Percentiles rank a stretch among this genome's conserved stretches.
Evolutionary conservation across 345 rosid species (phyloP).

Genomic region (Turritis glabra): DNA sequence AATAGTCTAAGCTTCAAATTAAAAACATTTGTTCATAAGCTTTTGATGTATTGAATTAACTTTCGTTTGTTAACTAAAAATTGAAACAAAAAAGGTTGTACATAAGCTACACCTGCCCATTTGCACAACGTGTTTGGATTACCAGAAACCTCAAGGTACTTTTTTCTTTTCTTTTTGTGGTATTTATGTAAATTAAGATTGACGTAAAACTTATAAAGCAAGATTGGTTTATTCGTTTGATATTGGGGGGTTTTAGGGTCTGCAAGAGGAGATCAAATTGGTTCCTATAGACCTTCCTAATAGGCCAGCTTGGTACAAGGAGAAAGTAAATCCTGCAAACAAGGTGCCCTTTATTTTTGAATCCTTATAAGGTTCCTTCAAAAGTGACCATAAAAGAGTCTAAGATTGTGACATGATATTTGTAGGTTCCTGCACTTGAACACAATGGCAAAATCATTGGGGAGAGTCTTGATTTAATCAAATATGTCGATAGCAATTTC

Average conservation of each 20-base stretch:
- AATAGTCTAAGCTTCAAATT: not conserved
- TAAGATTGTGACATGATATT: not conserved
- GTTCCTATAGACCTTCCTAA: constrained; percentile 66
- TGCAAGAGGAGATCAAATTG: constrained; percentile 75
- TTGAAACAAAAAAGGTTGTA: constrained; percentile 54
- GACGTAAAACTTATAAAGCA: not conserved
- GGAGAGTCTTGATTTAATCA: constrained; percentile 82
- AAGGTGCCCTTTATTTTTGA: constrained; percentile 48
- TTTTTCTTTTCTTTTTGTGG: too few relatives aligned
- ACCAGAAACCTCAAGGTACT: constrained; percentile 74
- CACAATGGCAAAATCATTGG: constrained; percentile 70
- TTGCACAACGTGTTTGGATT: constrained; percentile 84
- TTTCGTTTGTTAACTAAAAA: not conserved
- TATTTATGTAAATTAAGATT: not conserved
- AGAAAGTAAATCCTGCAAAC: constrained; percentile 75
- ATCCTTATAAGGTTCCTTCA: constrained; percentile 1
- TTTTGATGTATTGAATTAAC: not conserved
- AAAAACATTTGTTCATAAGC: not conserved
- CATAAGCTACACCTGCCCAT: constrained; percentile 70
- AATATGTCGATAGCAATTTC: constrained; percentile 69
- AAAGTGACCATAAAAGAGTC: not conserved
- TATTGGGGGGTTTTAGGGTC: constrained; percentile 53
- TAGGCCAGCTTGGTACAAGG: constrained; percentile 86
- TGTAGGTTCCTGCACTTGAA: constrained; percentile 85
- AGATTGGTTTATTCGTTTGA: not conserved